Base-by-base conservation (phyloP, 805 yeast genomes). In the Jamesozyma rosinii region DNA sequence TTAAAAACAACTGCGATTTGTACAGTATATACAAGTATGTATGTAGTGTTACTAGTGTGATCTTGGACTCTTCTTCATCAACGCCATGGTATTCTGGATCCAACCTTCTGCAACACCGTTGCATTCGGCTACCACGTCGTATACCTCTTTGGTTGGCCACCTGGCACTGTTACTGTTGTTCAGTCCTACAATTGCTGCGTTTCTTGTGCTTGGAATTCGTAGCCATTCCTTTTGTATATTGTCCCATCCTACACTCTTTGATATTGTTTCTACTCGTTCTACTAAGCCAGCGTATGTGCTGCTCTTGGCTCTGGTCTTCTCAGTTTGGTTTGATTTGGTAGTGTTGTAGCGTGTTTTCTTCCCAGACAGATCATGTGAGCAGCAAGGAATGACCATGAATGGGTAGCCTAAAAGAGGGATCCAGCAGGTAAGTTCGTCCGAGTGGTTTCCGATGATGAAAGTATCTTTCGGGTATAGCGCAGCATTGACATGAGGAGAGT, bases 401-500 rank as follows among this genome's bases (percentile, higher is more conserved):
- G 96, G 95, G 48, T 73, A 83, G 0, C 87, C 88, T 10, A 90
- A 64, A 10, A 90, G 66, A 3, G 97, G 97, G 31, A 90, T 79
- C 97, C 97, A 90, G 51, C 95, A 83, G 0, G 97, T 89, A 44
- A 90, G 70, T 58, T 90, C 97, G 60, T 90, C 97, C 1, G 95
- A 84, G 58, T 90, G 97, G 59, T 90, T 90, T 1, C 97, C 97
- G 37, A 90, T 88, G 30, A 89, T 64, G 54, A 90, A 90, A 0
- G 95, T 81, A 51, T 81, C 74, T 19, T 66, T 59, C 0, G 86
- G 80, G 48, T 82, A 83, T 40, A 79, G 82, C 1, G 81, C 79
- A 2, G 78, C 72, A 44, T 82, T 77, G 14, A 77, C 77, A 40
- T 66, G 72, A 45, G 66, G 72, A 18, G 83, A 76, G 31, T 68